These are phyloP conservation scores for Spatholobus suberectus DNA, from an alignment of 306 rosid species.

Conservation along the genomic window DNA sequence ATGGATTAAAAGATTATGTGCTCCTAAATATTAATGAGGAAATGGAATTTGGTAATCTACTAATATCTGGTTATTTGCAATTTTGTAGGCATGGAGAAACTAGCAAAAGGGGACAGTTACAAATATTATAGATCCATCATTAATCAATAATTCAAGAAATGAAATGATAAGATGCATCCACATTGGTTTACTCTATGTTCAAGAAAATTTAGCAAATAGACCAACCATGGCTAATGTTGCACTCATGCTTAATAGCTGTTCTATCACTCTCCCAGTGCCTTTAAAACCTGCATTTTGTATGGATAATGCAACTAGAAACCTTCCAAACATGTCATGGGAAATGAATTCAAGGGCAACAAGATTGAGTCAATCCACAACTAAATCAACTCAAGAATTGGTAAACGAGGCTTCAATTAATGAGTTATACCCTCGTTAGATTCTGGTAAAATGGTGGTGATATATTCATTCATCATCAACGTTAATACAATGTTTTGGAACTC, in stretches of 20 bases:
- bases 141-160: too few species aligned
- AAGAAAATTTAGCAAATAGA: conserved; percentile 45
- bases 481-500: neutral
- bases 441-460: neutral
- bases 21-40: neutral
- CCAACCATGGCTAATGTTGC: conserved; percentile 54
- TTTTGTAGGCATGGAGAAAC: conserved; percentile 52
- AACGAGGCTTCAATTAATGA: neutral
- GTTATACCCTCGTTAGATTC: conserved; percentile 1
- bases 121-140: too few species aligned
- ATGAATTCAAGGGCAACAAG: conserved; percentile 1
- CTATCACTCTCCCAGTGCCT: conserved; percentile 34
- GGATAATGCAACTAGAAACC: conserved; percentile 11
- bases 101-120: conserved; percentile 44
- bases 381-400: neutral
- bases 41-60: neutral
- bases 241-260: conserved; percentile 41
- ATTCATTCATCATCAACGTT: neutral
- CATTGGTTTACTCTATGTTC: too few species aligned
- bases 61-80: neutral
- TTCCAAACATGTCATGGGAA: neutral
- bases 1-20: too few species aligned
- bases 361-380: neutral
- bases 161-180: too few species aligned
- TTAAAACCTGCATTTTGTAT: conserved; percentile 41